phyloP scores from a whole-genome alignment of 225 moss, liverwort and hornwort genomes.

The Polytrichum commune region DNA sequence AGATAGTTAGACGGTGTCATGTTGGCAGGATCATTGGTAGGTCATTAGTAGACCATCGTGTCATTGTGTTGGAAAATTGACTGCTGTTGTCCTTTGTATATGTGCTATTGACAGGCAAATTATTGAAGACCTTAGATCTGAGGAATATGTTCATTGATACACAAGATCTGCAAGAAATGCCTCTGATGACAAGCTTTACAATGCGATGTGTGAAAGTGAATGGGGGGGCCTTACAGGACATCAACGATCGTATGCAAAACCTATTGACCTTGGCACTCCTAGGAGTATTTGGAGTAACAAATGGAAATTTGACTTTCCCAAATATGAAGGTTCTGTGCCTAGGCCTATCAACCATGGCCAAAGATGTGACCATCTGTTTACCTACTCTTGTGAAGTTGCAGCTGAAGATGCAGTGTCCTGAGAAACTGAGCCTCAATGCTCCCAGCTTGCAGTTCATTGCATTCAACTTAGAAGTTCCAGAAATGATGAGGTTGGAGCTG shows the following conservation, averaged over 20 bases:
- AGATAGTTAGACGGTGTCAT: too few relatives aligned
- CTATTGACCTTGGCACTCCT: slow-evolving; percentile 38
- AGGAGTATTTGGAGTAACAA: slow-evolving; percentile 37
- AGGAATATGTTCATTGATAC: slow-evolving; percentile 58
- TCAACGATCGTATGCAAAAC: slow-evolving; percentile 37
- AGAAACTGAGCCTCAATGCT: slow-evolving; percentile 23
- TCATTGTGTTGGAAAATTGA: too few relatives aligned
- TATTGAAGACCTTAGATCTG: slow-evolving; percentile 44
- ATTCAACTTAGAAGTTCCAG: slow-evolving; percentile 47
- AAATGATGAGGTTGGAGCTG: slow-evolving; percentile 18
- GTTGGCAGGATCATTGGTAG: too few relatives aligned
- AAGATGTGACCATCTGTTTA: slow-evolving; percentile 30
- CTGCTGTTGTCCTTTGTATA: background rate
- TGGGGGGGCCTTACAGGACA: slow-evolving; percentile 21
- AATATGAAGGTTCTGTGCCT: slow-evolving; percentile 40
- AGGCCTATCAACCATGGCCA: slow-evolving; percentile 45
- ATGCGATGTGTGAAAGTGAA: slow-evolving; percentile 48
- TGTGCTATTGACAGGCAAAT: slow-evolving; percentile 33
- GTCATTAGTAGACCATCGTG: too few relatives aligned
- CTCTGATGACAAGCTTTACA: slow-evolving; percentile 35
- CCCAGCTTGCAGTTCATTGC: slow-evolving; percentile 30
- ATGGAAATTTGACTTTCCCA: slow-evolving; percentile 23
- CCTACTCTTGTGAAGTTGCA: slow-evolving; percentile 52
- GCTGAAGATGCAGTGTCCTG: slow-evolving; percentile 53
- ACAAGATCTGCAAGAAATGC: slow-evolving; percentile 37